phyloP scores from a whole-genome alignment of 2,329 filamentous ascomycete genomes.

The Fusarium protoensiforme region DNA sequence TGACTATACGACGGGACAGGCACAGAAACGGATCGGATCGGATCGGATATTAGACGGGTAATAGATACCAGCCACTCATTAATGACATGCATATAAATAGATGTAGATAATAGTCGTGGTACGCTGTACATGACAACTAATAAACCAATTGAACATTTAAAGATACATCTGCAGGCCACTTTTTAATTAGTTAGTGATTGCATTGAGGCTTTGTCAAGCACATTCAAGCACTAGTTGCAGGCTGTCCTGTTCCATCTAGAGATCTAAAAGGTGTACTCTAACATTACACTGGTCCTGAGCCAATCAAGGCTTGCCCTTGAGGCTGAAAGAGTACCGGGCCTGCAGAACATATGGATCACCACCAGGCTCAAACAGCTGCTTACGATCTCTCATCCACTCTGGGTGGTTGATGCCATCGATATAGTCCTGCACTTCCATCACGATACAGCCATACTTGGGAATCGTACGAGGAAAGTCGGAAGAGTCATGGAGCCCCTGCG shows the following conservation, averaged over 20 bases:
- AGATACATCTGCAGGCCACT: not conserved
- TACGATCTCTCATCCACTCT: slow-evolving; percentile 77
- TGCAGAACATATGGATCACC: slow-evolving; percentile 71
- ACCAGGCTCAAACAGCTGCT: slow-evolving; percentile 70
- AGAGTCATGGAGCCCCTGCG: slow-evolving; percentile 71
- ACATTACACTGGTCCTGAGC: not conserved
- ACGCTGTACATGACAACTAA: not conserved
- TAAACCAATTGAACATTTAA: not conserved
- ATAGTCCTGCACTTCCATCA: slow-evolving; percentile 93
- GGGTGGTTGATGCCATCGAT: slow-evolving; percentile 95
- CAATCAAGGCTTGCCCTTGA: slow-evolving; percentile 49
- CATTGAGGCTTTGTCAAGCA: not conserved
- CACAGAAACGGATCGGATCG: not conserved
- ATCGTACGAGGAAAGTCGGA: slow-evolving; percentile 69
- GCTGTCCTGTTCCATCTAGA: not conserved
- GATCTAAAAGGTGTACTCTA: not conserved
- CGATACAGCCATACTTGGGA: slow-evolving; percentile 83
- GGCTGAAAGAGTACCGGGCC: slow-evolving; percentile 70
- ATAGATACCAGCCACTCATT: not conserved
- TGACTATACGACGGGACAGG: not conserved
- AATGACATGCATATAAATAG: not conserved
- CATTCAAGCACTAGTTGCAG: not conserved
- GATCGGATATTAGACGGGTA: not conserved
- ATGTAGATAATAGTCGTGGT: not conserved
- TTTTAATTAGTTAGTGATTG: not conserved